phyloP scores from a whole-genome alignment of 2,329 filamentous ascomycete genomes.

The Alternaria postmessia region DNA sequence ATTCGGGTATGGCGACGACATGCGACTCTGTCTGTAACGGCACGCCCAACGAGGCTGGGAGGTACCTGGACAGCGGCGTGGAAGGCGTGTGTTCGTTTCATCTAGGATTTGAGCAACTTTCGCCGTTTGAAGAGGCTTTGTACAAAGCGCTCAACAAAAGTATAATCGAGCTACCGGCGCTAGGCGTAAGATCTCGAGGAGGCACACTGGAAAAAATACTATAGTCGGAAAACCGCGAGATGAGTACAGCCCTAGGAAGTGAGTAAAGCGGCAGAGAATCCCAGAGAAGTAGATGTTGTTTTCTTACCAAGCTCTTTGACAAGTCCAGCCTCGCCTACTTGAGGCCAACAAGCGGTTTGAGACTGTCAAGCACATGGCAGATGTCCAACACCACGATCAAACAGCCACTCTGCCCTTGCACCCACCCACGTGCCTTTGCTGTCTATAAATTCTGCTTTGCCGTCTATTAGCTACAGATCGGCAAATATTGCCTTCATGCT shows the following conservation, averaged over 20 bases:
- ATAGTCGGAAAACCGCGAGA: background rate
- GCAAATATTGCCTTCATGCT: background rate
- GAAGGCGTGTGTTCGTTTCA: slow-evolving; percentile 1
- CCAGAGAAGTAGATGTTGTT: background rate
- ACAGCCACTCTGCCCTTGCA: background rate
- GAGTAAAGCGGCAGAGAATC: background rate
- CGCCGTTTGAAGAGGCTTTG: background rate
- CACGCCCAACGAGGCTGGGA: background rate
- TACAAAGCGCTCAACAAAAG: background rate
- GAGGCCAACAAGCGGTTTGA: slow-evolving; percentile 15
- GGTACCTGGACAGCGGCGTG: background rate
- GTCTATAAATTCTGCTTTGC: background rate
- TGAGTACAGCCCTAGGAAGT: background rate
- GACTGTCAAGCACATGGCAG: slow-evolving; percentile 10
- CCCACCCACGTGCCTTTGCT: background rate
- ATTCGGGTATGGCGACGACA: background rate
- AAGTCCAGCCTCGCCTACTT: slow-evolving; percentile 1
- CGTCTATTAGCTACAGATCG: background rate
- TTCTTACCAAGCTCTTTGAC: slow-evolving; percentile 4
- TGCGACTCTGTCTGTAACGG: slow-evolving; percentile 10
- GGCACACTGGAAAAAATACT: background rate
- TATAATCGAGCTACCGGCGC: background rate
- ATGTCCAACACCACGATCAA: slow-evolving; percentile 2
- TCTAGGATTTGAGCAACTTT: background rate
- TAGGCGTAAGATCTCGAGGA: background rate